phyloP scores from a whole-genome alignment of 2,329 filamentous ascomycete genomes.

The Phaeosphaeria sp. region DNA sequence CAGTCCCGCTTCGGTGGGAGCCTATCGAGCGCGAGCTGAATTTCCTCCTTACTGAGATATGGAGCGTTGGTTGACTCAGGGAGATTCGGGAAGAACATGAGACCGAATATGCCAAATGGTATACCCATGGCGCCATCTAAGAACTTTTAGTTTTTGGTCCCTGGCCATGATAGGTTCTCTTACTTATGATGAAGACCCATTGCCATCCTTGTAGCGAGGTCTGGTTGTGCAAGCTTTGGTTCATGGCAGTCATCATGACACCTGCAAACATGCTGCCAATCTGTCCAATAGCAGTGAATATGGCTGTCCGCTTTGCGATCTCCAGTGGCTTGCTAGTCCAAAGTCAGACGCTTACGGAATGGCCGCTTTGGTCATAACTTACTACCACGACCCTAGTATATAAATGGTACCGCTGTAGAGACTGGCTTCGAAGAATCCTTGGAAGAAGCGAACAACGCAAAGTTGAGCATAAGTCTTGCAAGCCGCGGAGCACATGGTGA shows the following conservation, averaged over 20 bases:
- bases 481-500: conserved; percentile 38
- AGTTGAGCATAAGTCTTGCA: conserved; percentile 36
- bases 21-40: conserved; percentile 32
- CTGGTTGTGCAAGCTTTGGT: conserved; percentile 27
- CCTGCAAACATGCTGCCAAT: conserved; percentile 42
- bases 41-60: conserved; percentile 32
- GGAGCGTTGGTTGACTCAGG: conserved; percentile 31
- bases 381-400: conserved; percentile 38
- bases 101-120: conserved; percentile 36
- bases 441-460: conserved; percentile 33
- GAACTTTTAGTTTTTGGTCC: conserved; percentile 5
- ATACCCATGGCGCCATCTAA: conserved; percentile 39
- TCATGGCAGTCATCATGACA: conserved; percentile 43
- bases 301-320: conserved; percentile 38
- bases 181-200: conserved; percentile 40
- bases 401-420: conserved; percentile 40
- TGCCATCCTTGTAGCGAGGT: conserved; percentile 34
- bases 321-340: conserved; percentile 28
- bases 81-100: conserved; percentile 36
- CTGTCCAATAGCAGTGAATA: conserved; percentile 38
- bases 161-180: not conserved
- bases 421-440: conserved; percentile 36
- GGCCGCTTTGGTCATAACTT: conserved; percentile 2
- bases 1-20: conserved; percentile 33
- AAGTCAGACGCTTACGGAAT: not conserved